These are phyloP conservation scores for Pseudoperonospora humuli DNA, from an alignment of 352 stramenopile genomes.

Conservation along the genomic window DNA sequence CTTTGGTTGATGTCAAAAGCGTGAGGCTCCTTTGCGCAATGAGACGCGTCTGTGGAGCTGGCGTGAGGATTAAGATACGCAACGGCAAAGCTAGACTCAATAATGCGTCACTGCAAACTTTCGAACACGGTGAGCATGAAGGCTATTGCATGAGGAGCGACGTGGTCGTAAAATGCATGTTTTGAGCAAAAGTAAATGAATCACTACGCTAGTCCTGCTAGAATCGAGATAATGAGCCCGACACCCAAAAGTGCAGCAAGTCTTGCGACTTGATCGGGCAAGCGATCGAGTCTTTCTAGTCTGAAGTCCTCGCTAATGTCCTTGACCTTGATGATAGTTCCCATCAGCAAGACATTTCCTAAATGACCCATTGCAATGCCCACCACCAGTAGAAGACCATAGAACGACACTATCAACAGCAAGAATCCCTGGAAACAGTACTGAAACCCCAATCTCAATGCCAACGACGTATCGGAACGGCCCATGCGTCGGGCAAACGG, in stretches of 20 bases:
- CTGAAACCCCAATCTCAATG: slow-evolving; percentile 48
- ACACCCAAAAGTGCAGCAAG: slow-evolving; percentile 35
- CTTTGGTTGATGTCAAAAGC: too few species aligned
- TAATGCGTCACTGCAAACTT: too few species aligned
- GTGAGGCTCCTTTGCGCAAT: too few species aligned
- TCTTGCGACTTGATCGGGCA: slow-evolving; percentile 45
- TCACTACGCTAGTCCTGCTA: slow-evolving; percentile 25
- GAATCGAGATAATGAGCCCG: slow-evolving; percentile 52
- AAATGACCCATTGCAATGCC: slow-evolving; percentile 49
- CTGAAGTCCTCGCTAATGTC: slow-evolving; percentile 66
- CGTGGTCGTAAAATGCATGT: too few species aligned
- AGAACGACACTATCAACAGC: slow-evolving; percentile 47
- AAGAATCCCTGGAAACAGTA: slow-evolving; percentile 57
- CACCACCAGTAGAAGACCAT: slow-evolving; percentile 43
- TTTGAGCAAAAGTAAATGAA: neutral
- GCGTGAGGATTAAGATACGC: too few species aligned
- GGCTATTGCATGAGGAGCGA: too few species aligned
- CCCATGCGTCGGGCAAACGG: slow-evolving; percentile 60
- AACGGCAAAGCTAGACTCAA: too few species aligned
- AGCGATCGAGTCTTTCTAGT: slow-evolving; percentile 47
- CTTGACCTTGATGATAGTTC: slow-evolving; percentile 49
- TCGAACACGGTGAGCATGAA: too few species aligned
- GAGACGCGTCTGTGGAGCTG: too few species aligned
- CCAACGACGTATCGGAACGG: slow-evolving; percentile 36
- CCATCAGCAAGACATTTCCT: slow-evolving; percentile 56